Percentiles rank a stretch among this genome's conserved stretches.
Evolutionary conservation across 257 asterid genomes (phyloP).

Genomic region (Paulownia fortunei): DNA sequence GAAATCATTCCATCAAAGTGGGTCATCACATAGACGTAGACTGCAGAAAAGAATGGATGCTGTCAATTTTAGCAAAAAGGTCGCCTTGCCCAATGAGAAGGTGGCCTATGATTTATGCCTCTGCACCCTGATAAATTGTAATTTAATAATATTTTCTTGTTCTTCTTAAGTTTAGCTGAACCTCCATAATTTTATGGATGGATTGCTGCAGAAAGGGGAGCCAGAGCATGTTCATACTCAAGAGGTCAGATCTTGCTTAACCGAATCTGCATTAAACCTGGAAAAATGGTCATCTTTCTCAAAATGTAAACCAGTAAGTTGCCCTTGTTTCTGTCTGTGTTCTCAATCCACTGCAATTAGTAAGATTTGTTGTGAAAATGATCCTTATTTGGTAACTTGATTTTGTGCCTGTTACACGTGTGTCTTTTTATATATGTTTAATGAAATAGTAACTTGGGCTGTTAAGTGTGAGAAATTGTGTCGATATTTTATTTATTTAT

Average conservation of each 20-base stretch:
- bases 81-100: conserved; percentile 52
- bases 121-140: conserved; percentile 5
- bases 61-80: conserved; percentile 54
- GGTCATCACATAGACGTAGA: conserved; percentile 49
- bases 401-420: background rate
- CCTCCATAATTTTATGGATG: conserved; percentile 36
- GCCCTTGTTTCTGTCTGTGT: conserved; percentile 21
- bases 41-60: conserved; percentile 45
- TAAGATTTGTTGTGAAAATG: conserved; percentile 8
- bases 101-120: conserved; percentile 44
- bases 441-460: background rate
- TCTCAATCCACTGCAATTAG: background rate
- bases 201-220: conserved; percentile 54
- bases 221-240: conserved; percentile 44
- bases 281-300: conserved; percentile 41
- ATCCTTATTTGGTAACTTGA: conserved; percentile 8
- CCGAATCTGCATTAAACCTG: conserved; percentile 37
- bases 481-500: background rate
- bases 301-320: conserved; percentile 55
- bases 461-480: background rate
- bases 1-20: conserved; percentile 53
- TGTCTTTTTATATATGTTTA: background rate
- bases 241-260: conserved; percentile 41
- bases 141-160: conserved; percentile 16
- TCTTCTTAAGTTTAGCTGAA: conserved; percentile 14